Conservation (phyloP, 805 yeast species). For the Alloascoidea hylecoeti region DNA sequence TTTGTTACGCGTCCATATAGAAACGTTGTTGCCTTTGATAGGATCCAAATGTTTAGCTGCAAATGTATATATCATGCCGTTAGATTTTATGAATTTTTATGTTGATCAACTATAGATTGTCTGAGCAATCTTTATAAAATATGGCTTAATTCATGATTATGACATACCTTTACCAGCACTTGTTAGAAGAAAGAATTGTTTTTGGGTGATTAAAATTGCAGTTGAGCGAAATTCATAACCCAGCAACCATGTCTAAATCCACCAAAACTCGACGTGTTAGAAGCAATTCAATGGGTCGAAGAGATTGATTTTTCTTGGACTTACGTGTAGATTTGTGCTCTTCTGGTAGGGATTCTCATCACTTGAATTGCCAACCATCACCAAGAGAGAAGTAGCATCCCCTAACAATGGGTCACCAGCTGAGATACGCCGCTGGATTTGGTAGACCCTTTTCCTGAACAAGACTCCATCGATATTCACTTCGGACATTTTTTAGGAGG, state of each 20-base stretch:
- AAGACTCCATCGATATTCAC: slow-evolving; percentile 36
- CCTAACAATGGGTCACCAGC: slow-evolving; percentile 19
- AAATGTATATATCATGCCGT: neutral
- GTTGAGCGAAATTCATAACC: slow-evolving; percentile 97
- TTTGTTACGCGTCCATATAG: slow-evolving; percentile 65
- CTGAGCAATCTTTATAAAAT: too few relatives aligned
- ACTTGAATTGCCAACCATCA: slow-evolving; percentile 74
- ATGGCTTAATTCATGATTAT: too few relatives aligned
- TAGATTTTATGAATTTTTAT: too few relatives aligned
- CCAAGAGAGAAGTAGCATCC: slow-evolving; percentile 35
- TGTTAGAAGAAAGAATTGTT: slow-evolving; percentile 52
- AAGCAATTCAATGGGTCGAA: neutral
- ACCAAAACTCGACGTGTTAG: slow-evolving; percentile 1
- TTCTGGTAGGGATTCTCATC: slow-evolving; percentile 85
- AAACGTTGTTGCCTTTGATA: slow-evolving; percentile 31
- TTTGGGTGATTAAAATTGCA: slow-evolving; percentile 46
- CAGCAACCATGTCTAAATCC: slow-evolving; percentile 53
- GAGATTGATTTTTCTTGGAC: slow-evolving; percentile 2
- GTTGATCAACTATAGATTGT: too few relatives aligned
- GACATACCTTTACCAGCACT: slow-evolving; percentile 46
- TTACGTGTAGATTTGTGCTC: slow-evolving; percentile 60
- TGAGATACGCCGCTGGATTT: slow-evolving; percentile 20
- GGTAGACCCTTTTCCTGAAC: slow-evolving; percentile 39
- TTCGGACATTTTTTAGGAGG: slow-evolving; percentile 40
- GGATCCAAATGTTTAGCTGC: slow-evolving; percentile 59